Conservation (phyloP, 805 yeast species). For the Ogataea chonburiensis region DNA sequence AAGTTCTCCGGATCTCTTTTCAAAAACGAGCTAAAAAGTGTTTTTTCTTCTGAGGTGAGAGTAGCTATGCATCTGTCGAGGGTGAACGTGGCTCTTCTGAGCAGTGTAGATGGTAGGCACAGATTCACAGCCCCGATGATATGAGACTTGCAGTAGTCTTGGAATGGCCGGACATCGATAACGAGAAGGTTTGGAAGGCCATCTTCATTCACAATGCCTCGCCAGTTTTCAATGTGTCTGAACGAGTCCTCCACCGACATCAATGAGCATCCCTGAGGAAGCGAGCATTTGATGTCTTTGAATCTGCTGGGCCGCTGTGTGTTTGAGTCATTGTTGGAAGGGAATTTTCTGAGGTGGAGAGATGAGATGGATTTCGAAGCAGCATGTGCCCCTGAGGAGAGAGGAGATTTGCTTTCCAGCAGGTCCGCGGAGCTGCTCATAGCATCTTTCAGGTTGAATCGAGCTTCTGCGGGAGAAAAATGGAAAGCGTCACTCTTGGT, state of each 20-base stretch:
- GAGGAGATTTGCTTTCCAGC: background rate
- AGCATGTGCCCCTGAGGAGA: background rate
- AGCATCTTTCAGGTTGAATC: slow-evolving; percentile 11
- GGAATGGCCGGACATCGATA: slow-evolving; percentile 79
- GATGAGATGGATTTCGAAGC: slow-evolving; percentile 8
- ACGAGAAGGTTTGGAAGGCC: slow-evolving; percentile 41
- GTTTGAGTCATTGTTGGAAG: slow-evolving; percentile 17
- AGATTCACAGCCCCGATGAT: slow-evolving; percentile 65
- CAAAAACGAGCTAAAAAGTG: slow-evolving; percentile 39
- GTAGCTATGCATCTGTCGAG: slow-evolving; percentile 62
- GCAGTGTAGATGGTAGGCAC: slow-evolving; percentile 85
- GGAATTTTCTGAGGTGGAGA: slow-evolving; percentile 19
- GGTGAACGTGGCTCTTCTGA: slow-evolving; percentile 72
- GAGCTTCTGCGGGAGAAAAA: slow-evolving; percentile 5
- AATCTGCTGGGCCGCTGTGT: slow-evolving; percentile 24
- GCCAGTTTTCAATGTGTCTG: slow-evolving; percentile 17
- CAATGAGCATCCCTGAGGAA: slow-evolving; percentile 26
- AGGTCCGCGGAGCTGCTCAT: slow-evolving; percentile 6
- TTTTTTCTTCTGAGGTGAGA: slow-evolving; percentile 51
- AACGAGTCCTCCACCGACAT: slow-evolving; percentile 20
- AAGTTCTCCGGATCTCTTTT: slow-evolving; percentile 29
- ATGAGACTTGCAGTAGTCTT: slow-evolving; percentile 63
- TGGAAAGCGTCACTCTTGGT: slow-evolving; percentile 20
- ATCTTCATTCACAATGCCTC: slow-evolving; percentile 25
- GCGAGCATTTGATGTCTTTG: slow-evolving; percentile 21